phyloP scores from a whole-genome alignment of 495 filamentous ascomycete genomes.

The Baudoinia panamericana region DNA sequence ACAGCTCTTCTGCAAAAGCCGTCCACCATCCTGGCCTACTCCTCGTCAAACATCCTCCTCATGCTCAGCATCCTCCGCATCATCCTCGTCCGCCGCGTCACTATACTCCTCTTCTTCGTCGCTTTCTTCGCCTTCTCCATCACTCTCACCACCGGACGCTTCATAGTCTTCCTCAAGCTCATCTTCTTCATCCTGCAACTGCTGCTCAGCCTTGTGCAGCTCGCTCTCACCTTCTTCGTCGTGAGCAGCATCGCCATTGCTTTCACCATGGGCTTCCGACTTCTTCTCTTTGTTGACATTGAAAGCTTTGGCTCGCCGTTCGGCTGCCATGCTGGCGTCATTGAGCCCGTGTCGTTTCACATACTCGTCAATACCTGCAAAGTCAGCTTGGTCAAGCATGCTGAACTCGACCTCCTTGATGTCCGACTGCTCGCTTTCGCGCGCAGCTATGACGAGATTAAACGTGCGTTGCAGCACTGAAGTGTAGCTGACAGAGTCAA shows the following conservation, averaged over 20 bases:
- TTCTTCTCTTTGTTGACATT: constrained; percentile 51
- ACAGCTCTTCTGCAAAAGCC: too few species aligned
- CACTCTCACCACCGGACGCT: constrained; percentile 51
- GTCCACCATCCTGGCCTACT: neutral
- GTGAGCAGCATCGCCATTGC: constrained; percentile 10
- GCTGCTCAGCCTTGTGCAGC: constrained; percentile 55
- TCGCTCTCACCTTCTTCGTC: constrained; percentile 37
- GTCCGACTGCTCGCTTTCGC: constrained; percentile 20
- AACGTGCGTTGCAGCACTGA: constrained; percentile 85
- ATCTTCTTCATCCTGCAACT: constrained; percentile 54
- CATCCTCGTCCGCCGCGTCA: constrained; percentile 33
- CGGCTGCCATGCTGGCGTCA: constrained; percentile 84
- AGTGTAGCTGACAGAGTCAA: constrained; percentile 77
- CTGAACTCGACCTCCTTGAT: constrained; percentile 29
- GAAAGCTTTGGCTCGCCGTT: constrained; percentile 65
- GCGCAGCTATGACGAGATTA: constrained; percentile 58
- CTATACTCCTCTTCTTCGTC: constrained; percentile 39
- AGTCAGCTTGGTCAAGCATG: constrained; percentile 36
- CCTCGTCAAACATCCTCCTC: constrained; percentile 31
- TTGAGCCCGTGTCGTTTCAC: constrained; percentile 69
- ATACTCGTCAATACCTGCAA: constrained; percentile 67
- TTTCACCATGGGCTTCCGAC: constrained; percentile 35
- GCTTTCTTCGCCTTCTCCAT: constrained; percentile 35
- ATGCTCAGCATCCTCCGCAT: constrained; percentile 34
- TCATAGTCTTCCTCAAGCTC: constrained; percentile 87